Conservation (phyloP, 1,284 basidiomycete genomes). For the Ustilago vetiveriae region DNA sequence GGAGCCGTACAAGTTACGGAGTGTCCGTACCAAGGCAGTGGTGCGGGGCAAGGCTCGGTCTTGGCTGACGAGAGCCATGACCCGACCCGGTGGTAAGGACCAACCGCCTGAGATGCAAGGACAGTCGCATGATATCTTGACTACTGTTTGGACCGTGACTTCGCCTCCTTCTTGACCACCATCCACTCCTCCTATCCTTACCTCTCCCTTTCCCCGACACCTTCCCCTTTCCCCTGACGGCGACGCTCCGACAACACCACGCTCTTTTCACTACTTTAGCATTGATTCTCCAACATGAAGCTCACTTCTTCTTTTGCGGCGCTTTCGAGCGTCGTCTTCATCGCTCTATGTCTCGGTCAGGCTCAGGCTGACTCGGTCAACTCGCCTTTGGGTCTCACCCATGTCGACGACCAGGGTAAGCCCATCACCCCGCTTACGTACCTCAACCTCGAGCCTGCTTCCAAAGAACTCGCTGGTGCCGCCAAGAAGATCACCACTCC, state of each 20-base stretch:
- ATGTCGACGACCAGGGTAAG: constrained; percentile 34
- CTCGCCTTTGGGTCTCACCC: constrained; percentile 31
- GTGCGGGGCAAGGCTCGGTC: too few species aligned
- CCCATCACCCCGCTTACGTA: constrained; percentile 42
- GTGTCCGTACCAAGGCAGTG: too few species aligned
- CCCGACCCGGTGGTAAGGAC: too few species aligned
- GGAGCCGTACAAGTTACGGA: too few species aligned
- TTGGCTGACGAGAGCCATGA: too few species aligned
- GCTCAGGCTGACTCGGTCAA: constrained; percentile 38
- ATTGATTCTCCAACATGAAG: constrained; percentile 25
- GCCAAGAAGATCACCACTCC: constrained; percentile 40
- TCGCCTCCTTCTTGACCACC: background rate
- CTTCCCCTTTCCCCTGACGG: background rate
- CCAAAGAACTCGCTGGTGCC: constrained; percentile 28
- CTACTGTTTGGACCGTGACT: background rate
- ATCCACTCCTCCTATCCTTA: background rate
- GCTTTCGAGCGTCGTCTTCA: constrained; percentile 28
- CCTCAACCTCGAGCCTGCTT: constrained; percentile 34
- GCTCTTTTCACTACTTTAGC: constrained; percentile 24
- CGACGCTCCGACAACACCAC: constrained; percentile 5
- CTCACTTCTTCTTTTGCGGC: constrained; percentile 31
- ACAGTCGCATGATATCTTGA: too few species aligned
- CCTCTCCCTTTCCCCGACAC: constrained; percentile 1
- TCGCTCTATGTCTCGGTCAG: constrained; percentile 35
- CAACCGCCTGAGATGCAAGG: too few species aligned